phyloP scores from a whole-genome alignment of 345 rosid species.

The Gossypium stocksii region DNA sequence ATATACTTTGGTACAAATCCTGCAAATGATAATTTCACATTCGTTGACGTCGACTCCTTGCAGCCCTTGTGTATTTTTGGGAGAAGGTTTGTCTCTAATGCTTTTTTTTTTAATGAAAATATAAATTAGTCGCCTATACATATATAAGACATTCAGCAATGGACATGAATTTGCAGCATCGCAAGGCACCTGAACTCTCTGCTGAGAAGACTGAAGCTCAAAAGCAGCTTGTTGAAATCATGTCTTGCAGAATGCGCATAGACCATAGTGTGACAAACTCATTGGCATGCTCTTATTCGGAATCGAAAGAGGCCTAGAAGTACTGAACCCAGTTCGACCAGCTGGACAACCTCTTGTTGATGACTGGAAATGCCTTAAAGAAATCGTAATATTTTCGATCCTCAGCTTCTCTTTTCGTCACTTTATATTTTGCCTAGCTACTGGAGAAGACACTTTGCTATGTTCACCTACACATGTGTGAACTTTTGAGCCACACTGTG shows the following conservation, averaged over 20 bases:
- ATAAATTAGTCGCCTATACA: neutral
- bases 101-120: neutral
- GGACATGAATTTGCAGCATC: slow-evolving; percentile 47
- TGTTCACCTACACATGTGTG: slow-evolving; percentile 50
- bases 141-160: neutral
- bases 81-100: slow-evolving; percentile 58
- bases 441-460: neutral
- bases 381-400: slow-evolving; percentile 41
- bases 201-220: slow-evolving; percentile 65
- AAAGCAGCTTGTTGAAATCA: slow-evolving; percentile 79
- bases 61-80: slow-evolving; percentile 85
- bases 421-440: neutral
- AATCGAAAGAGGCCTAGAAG: slow-evolving; percentile 55
- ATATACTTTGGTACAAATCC: slow-evolving; percentile 95
- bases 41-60: slow-evolving; percentile 60
- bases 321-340: slow-evolving; percentile 53
- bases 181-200: slow-evolving; percentile 90
- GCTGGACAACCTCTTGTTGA: slow-evolving; percentile 88
- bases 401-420: neutral
- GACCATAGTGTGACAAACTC: slow-evolving; percentile 75
- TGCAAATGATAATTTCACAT: slow-evolving; percentile 81
- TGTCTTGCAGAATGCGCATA: slow-evolving; percentile 85
- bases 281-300: slow-evolving; percentile 87
- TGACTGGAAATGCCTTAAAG: slow-evolving; percentile 90
- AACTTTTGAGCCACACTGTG: slow-evolving; percentile 82